A percentile compares a stretch with the other conserved stretches of the same genome.
Evolutionary conservation across 306 rosid genomes (phyloP).

Genomic region (Arachis stenosperma): DNA sequence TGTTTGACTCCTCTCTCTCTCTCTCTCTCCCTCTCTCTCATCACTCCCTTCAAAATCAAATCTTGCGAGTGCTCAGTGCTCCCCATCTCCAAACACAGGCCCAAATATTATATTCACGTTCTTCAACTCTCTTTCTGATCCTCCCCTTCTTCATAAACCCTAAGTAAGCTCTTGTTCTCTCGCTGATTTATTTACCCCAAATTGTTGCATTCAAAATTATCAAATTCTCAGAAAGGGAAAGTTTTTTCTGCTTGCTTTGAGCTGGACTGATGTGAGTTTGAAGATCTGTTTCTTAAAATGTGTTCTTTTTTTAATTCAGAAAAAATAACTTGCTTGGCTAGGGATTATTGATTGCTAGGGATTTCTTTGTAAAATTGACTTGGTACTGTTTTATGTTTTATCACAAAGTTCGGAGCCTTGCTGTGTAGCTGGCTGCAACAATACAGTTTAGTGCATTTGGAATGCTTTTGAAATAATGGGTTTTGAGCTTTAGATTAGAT

Average conservation of each 20-base stretch:
- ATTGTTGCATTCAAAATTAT: background rate
- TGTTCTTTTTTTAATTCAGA: background rate
- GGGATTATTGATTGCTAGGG: conserved; percentile 32
- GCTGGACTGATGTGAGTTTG: conserved; percentile 12
- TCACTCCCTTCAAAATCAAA: conserved; percentile 10
- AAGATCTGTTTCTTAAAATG: conserved; percentile 29
- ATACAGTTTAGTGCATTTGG: conserved; percentile 1
- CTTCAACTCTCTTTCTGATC: conserved; percentile 2
- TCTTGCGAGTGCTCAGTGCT: conserved; percentile 21
- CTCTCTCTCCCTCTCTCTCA: conserved; percentile 24
- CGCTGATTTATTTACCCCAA: background rate
- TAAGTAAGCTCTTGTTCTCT: conserved; percentile 25
- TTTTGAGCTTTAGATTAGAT: conserved; percentile 18
- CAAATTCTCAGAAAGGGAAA: background rate
- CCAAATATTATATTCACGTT: conserved; percentile 23
- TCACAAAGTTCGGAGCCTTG: conserved; percentile 39
- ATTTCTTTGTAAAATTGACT: conserved; percentile 28
- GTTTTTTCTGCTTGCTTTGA: background rate
- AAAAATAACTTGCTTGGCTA: background rate
- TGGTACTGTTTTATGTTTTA: conserved; percentile 2
- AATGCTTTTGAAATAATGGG: conserved; percentile 19
- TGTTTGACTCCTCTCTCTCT: conserved; percentile 59
- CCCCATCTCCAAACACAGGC: conserved; percentile 17
- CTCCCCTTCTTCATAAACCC: conserved; percentile 3
- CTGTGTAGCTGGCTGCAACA: background rate